Conservation (phyloP, 2,329 filamentous ascomycete genomes). For the Cladosporium sphaerospermum region DNA sequence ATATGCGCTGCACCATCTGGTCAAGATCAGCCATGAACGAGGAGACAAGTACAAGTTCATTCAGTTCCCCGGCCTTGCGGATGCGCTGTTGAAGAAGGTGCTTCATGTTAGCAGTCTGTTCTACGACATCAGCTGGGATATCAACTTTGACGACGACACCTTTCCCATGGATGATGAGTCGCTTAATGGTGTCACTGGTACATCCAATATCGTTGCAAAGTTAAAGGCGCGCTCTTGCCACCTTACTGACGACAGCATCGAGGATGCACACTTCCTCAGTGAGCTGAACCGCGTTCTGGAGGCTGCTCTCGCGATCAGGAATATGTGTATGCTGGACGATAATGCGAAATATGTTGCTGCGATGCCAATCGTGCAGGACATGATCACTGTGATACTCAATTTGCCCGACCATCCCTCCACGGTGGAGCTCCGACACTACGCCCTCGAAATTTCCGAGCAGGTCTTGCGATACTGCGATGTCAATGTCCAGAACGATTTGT, state of each 20-base stretch:
- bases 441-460: slow-evolving; percentile 85
- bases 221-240: slow-evolving; percentile 56
- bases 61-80: slow-evolving; percentile 79
- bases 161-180: slow-evolving; percentile 47
- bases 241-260: slow-evolving; percentile 60
- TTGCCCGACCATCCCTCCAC: slow-evolving; percentile 66
- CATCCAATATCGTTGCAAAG: slow-evolving; percentile 64
- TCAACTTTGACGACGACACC: slow-evolving; percentile 62
- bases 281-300: slow-evolving; percentile 73
- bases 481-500: slow-evolving; percentile 68
- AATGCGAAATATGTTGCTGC: slow-evolving; percentile 78
- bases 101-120: slow-evolving; percentile 72
- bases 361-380: slow-evolving; percentile 68
- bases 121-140: slow-evolving; percentile 74
- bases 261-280: slow-evolving; percentile 65
- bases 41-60: slow-evolving; percentile 96
- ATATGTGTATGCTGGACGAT: slow-evolving; percentile 90
- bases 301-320: slow-evolving; percentile 79
- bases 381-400: slow-evolving; percentile 74
- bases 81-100: slow-evolving; percentile 79
- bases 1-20: slow-evolving; percentile 88
- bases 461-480: slow-evolving; percentile 75
- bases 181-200: slow-evolving; percentile 61
- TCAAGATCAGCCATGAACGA: slow-evolving; percentile 90
- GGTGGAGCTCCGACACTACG: slow-evolving; percentile 82